Conservation (phyloP, 805 yeast genomes). For the Saccharomycopsis fermentans region DNA sequence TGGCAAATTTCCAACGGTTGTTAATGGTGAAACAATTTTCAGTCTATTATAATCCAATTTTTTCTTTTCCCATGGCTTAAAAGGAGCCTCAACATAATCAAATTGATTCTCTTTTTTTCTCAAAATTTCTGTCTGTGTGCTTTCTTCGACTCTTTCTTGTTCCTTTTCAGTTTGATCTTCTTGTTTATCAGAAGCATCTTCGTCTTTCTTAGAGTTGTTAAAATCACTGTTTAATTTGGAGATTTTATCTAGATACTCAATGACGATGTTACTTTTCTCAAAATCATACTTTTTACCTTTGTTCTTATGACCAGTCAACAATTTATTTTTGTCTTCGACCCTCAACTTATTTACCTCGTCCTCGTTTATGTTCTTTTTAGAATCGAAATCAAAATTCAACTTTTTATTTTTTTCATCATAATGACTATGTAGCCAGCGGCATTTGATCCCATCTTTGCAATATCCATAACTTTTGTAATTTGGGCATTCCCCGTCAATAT, state of each 20-base stretch:
- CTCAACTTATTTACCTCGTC: slow-evolving; percentile 57
- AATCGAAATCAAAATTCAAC: slow-evolving; percentile 34
- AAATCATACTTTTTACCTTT: slow-evolving; percentile 51
- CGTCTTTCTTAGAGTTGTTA: slow-evolving; percentile 23
- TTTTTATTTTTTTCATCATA: slow-evolving; percentile 35
- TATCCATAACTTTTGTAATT: slow-evolving; percentile 72
- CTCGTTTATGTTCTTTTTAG: slow-evolving; percentile 27
- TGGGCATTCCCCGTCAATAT: slow-evolving; percentile 74
- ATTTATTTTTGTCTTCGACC: slow-evolving; percentile 32
- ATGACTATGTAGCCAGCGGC: slow-evolving; percentile 83
- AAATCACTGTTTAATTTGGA: slow-evolving; percentile 32
- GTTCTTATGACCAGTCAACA: slow-evolving; percentile 2
- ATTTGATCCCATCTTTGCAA: slow-evolving; percentile 88
- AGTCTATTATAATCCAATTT: slow-evolving; percentile 55
- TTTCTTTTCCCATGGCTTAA: slow-evolving; percentile 75
- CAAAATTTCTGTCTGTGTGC: slow-evolving; percentile 9
- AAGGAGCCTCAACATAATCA: slow-evolving; percentile 66
- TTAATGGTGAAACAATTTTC: slow-evolving; percentile 87
- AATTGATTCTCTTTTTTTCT: slow-evolving; percentile 29
- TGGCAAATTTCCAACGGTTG: slow-evolving; percentile 96
- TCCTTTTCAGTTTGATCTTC: slow-evolving; percentile 26
- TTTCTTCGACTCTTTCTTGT: slow-evolving; percentile 22
- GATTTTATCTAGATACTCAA: slow-evolving; percentile 55
- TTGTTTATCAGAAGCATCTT: background rate
- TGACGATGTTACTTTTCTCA: slow-evolving; percentile 44